Conservation (phyloP, 805 yeast genomes). For the Wickerhamomyces queroliae region DNA sequence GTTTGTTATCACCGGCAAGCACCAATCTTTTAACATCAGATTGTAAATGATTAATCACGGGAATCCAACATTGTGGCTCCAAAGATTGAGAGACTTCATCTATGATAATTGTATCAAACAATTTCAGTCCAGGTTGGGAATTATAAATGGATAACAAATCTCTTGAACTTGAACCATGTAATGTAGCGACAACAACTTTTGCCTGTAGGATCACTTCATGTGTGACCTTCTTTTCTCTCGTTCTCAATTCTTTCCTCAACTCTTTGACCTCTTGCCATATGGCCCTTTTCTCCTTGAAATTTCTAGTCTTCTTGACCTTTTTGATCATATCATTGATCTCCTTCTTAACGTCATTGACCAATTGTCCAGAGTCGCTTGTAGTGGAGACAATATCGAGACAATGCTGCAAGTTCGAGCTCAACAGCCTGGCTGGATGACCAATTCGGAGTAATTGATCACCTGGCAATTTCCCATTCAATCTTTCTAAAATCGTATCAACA, state of each 20-base stretch:
- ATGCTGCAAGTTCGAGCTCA: conserved; percentile 56
- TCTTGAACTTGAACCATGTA: conserved; percentile 82
- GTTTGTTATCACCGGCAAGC: conserved; percentile 91
- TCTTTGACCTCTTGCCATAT: conserved; percentile 65
- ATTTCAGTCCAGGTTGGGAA: conserved; percentile 21
- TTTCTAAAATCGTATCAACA: conserved; percentile 84
- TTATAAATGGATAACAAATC: conserved; percentile 53
- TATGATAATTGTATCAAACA: conserved; percentile 78
- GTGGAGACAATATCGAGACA: conserved; percentile 71
- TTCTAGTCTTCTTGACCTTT: conserved; percentile 53
- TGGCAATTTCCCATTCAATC: conserved; percentile 43
- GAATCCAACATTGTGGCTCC: conserved; percentile 97
- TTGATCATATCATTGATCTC: conserved; percentile 65
- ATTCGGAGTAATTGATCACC: conserved; percentile 60
- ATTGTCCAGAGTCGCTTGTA: conserved; percentile 48
- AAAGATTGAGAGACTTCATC: conserved; percentile 94
- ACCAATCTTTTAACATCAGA: conserved; percentile 48
- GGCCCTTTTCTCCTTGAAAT: conserved; percentile 56
- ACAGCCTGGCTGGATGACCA: conserved; percentile 90
- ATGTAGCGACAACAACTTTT: conserved; percentile 71
- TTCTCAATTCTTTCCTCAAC: conserved; percentile 62
- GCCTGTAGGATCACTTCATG: conserved; percentile 53
- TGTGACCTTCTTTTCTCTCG: conserved; percentile 59
- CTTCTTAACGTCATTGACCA: conserved; percentile 58
- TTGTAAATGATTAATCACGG: conserved; percentile 61